Evolutionary conservation across 2,329 filamentous ascomycete species (phyloP), one percentile per base, ranked within the genome.

Genomic region (Curvularia hawaiiensis): DNA sequence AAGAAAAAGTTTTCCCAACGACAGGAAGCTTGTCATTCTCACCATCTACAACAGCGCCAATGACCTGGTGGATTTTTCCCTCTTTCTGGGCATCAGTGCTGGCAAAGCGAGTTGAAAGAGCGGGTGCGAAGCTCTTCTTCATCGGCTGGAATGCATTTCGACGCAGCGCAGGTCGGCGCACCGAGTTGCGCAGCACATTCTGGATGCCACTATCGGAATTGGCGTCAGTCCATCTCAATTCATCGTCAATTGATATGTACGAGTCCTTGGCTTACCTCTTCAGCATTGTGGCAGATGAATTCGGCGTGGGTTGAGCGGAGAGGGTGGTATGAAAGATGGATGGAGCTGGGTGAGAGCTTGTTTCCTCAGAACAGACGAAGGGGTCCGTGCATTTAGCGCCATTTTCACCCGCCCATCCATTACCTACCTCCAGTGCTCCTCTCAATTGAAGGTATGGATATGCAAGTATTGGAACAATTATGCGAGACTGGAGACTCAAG

Each of bases 41-140:
- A 96, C 92, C 92, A 84, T 98, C 95, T 75, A 98, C 95, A 79
- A 98, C 93, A 84, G 95, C 94, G 90, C 95, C 84, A 52, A 97
- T 97, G 81, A 97, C 93, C 84, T 92, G 83, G 79, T 86, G 83
- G 77, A 88, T 84, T 81, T 85, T 88, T 77, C 88, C 88, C 78
- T 83, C 78, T 69, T 80, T 79, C 56, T 75, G 72, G 57, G 82
- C 75, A 67, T 85, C 83, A 67, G 85, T 84, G 76, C 81, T 85
- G 72, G 87, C 87, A 76, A 85, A 86, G 71, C 87, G 82, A 71
- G 86, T 81, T 70, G 81, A 77, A 63, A 88, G 77, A 66, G 84
- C 83, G 66, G 85, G 85, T 59, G 83, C 77, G 76, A 83, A 81
- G 78, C 80, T 82, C 78, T 81, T 83, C 77, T 79, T 82, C 75